A percentile compares a stretch with the other conserved stretches of the same genome.
These are phyloP conservation scores for Boletus sp. DNA, from an alignment of 768 basidiomycete genomes.

Conservation along the genomic window DNA sequence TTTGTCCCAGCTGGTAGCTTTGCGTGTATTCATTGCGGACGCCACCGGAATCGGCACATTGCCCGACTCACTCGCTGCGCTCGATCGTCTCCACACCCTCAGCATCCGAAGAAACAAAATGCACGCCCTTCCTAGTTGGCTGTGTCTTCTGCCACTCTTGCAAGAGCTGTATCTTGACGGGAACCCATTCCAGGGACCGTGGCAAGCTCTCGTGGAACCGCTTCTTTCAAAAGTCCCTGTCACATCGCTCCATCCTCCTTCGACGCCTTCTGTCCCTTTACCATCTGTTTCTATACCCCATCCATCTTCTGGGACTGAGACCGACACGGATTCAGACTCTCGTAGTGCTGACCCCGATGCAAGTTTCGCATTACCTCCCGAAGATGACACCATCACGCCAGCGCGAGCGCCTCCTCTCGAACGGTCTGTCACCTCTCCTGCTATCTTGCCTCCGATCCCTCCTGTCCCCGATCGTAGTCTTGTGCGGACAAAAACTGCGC, in stretches of 20 bases:
- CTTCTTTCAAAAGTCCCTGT: slow-evolving; percentile 62
- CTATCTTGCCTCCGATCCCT: slow-evolving; percentile 27
- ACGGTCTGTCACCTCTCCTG: slow-evolving; percentile 50
- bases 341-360: slow-evolving; percentile 37
- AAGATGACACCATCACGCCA: slow-evolving; percentile 73
- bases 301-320: slow-evolving; percentile 46
- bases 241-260: slow-evolving; percentile 62
- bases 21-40: slow-evolving; percentile 92
- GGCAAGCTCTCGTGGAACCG: slow-evolving; percentile 86
- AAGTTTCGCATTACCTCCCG: slow-evolving; percentile 33
- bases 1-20: slow-evolving; percentile 67
- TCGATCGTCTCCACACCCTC: slow-evolving; percentile 83
- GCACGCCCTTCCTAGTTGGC: slow-evolving; percentile 88
- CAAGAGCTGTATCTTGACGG: slow-evolving; percentile 90
- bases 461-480: slow-evolving; percentile 42
- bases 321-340: slow-evolving; percentile 52
- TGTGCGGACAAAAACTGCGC: slow-evolving; percentile 70
- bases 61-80: slow-evolving; percentile 66
- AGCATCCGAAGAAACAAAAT: slow-evolving; percentile 88
- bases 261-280: slow-evolving; percentile 57
- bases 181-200: slow-evolving; percentile 93
- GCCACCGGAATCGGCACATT: slow-evolving; percentile 76
- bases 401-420: slow-evolving; percentile 53
- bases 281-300: slow-evolving; percentile 45
- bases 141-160: slow-evolving; percentile 80